Conservation (phyloP, 1,284 basidiomycete species). For the Malassezia caprae region DNA sequence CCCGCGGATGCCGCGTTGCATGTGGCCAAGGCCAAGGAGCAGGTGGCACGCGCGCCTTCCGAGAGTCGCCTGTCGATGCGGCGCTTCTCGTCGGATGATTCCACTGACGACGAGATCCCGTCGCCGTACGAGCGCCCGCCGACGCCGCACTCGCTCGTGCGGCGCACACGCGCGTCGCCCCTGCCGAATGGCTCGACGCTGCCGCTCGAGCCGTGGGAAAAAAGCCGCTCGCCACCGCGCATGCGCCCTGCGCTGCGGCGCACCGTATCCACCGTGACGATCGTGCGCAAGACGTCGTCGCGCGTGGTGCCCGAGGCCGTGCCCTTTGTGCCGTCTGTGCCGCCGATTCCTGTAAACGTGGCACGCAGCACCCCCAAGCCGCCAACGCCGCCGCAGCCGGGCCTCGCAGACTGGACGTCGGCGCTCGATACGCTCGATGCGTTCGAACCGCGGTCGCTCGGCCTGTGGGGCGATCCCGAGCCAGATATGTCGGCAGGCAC, state of each 20-base stretch:
- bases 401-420: conserved; percentile 4
- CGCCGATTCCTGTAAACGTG: background rate
- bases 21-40: conserved; percentile 7
- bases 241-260: conserved; percentile 4
- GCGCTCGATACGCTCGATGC: conserved; percentile 11
- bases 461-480: background rate
- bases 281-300: conserved; percentile 9
- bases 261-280: conserved; percentile 15
- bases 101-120: background rate
- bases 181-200: background rate
- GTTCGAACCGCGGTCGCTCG: conserved; percentile 1
- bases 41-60: background rate
- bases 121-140: background rate
- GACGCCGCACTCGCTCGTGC: background rate
- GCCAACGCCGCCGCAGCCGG: background rate
- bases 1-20: conserved; percentile 3
- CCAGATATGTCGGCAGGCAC: background rate
- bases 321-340: background rate
- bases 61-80: background rate
- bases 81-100: background rate
- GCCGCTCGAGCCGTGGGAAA: background rate
- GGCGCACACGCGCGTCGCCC: conserved; percentile 1
- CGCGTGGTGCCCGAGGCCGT: background rate
- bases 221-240: background rate
- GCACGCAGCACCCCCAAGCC: background rate